A percentile compares a stretch with the other conserved stretches of the same genome.
phyloP scores from a whole-genome alignment of 768 basidiomycete genomes.

The Mycena capillaripes region DNA sequence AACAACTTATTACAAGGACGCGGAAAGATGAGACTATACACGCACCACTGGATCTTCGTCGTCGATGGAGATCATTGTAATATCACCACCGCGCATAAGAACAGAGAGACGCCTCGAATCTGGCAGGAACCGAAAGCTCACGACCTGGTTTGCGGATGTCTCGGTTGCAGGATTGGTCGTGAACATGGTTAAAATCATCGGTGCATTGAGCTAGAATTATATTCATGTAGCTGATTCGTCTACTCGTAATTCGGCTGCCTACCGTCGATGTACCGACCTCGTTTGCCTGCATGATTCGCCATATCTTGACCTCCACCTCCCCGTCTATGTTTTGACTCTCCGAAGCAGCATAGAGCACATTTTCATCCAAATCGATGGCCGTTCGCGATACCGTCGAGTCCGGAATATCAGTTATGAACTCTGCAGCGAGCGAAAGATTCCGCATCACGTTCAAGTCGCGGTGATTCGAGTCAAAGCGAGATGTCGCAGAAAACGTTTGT shows the following conservation, averaged over 20 bases:
- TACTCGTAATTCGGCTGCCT: neutral
- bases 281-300: conserved; percentile 54
- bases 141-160: conserved; percentile 56
- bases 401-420: conserved; percentile 40
- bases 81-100: conserved; percentile 86
- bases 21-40: conserved; percentile 22
- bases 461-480: conserved; percentile 16
- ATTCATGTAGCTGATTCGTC: neutral
- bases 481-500: neutral
- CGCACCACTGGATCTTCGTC: conserved; percentile 62
- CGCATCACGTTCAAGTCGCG: conserved; percentile 57
- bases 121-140: conserved; percentile 77
- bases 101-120: conserved; percentile 78
- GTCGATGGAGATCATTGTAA: conserved; percentile 74
- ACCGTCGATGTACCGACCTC: conserved; percentile 39
- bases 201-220: conserved; percentile 20
- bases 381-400: conserved; percentile 59
- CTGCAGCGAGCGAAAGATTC: conserved; percentile 65
- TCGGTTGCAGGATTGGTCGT: conserved; percentile 46
- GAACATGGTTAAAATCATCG: conserved; percentile 54
- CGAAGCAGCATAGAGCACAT: conserved; percentile 69
- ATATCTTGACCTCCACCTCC: conserved; percentile 71
- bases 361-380: conserved; percentile 76
- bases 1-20: conserved; percentile 35
- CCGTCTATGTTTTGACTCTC: conserved; percentile 62